phyloP scores from a whole-genome alignment of 2,329 filamentous ascomycete genomes.

The Botrytis galanthina region DNA sequence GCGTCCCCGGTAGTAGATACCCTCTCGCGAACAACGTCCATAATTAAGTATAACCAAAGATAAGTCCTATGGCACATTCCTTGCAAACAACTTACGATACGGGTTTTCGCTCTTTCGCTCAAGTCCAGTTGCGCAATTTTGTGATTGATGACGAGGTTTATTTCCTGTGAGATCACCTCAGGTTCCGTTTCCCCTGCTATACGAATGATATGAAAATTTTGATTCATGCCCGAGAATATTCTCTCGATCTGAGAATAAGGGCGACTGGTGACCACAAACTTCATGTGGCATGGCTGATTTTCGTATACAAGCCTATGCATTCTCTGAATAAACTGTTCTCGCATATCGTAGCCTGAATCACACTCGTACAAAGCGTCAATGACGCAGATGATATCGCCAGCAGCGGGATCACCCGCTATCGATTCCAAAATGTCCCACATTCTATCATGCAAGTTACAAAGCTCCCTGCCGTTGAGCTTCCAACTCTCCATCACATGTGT shows the following conservation, averaged over 20 bases:
- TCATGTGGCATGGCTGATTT: too few species aligned
- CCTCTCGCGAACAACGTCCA: not conserved
- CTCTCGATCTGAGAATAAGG: too few species aligned
- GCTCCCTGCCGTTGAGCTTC: not conserved
- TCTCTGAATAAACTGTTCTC: not conserved
- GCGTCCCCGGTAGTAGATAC: not conserved
- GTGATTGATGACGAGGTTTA: too few species aligned
- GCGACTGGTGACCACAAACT: too few species aligned
- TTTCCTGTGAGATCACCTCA: too few species aligned
- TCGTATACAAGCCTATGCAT: not conserved
- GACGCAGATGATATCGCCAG: constrained; percentile 13
- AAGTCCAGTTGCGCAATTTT: too few species aligned
- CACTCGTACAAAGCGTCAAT: constrained; percentile 20
- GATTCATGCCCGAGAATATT: too few species aligned
- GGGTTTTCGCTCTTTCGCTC: too few species aligned
- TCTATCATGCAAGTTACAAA: not conserved
- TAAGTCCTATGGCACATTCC: too few species aligned
- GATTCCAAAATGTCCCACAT: constrained; percentile 7
- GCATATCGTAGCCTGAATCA: not conserved
- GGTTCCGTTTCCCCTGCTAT: too few species aligned
- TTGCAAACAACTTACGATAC: too few species aligned
- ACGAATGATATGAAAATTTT: too few species aligned
- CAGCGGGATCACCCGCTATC: not conserved
- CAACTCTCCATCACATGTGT: not conserved
- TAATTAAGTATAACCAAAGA: constrained; percentile 20